Conservation (phyloP, 176 grass and related monocot genomes). For the Aegilops longissima region DNA sequence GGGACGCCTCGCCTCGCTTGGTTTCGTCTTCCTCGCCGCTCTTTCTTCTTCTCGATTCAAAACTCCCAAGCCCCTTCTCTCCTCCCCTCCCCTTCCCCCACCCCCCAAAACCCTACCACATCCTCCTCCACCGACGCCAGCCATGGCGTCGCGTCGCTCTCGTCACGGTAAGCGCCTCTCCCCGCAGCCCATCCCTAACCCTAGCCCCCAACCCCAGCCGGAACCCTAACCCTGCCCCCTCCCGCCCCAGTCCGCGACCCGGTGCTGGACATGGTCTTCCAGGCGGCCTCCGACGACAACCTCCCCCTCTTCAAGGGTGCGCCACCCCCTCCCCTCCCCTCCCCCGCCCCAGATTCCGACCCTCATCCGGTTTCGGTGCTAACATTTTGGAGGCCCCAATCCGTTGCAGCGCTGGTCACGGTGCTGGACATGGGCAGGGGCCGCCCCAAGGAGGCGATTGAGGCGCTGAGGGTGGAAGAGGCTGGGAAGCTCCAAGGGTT, state of each 20-base stretch:
- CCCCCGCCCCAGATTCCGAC: not conserved
- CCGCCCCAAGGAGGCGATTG: not conserved
- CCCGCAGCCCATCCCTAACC: not conserved
- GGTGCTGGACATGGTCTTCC: not conserved
- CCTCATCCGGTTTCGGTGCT: not conserved
- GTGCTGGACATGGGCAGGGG: not conserved
- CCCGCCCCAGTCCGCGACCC: not conserved
- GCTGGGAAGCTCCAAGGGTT: not conserved
- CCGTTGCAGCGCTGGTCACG: not conserved
- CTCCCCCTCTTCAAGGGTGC: not conserved
- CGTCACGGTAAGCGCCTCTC: constrained; percentile 1
- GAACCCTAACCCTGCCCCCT: not conserved
- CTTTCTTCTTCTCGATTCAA: not conserved
- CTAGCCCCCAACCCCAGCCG: not conserved
- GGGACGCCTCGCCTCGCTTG: too few species aligned
- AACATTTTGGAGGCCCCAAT: not conserved
- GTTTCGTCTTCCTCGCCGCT: too few species aligned
- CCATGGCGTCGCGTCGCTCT: not conserved
- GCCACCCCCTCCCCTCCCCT: too few species aligned
- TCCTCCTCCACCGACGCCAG: not conserved
- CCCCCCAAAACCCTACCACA: not conserved
- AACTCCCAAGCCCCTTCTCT: not conserved
- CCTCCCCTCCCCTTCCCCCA: not conserved
- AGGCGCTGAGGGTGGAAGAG: not conserved
- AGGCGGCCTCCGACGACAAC: not conserved